Evolutionary conservation across 768 basidiomycete genomes (phyloP).

Genomic region (Tylopilus vinaceipallidus): DNA sequence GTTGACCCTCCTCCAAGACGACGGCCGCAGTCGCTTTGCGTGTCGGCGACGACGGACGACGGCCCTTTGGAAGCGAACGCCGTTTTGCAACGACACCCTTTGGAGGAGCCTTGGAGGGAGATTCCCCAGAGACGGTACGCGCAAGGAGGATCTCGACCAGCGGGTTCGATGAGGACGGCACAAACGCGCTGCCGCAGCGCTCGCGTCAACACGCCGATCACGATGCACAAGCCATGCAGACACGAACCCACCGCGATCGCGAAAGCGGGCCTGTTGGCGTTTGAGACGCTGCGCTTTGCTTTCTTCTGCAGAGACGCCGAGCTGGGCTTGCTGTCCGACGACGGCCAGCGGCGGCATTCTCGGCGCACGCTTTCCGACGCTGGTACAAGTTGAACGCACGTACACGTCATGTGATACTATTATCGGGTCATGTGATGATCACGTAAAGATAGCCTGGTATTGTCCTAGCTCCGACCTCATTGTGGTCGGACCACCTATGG

Average conservation of each 20-base stretch:
- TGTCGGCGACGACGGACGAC: neutral
- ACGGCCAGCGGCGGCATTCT: constrained; percentile 13
- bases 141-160: constrained; percentile 54
- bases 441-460: too few relatives aligned
- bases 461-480: too few relatives aligned
- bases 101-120: constrained; percentile 36
- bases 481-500: too few relatives aligned
- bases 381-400: too few relatives aligned
- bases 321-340: constrained; percentile 22
- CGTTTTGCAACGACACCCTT: constrained; percentile 5
- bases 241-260: constrained; percentile 65
- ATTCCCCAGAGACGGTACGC: constrained; percentile 45
- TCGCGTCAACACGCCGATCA: neutral
- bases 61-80: neutral
- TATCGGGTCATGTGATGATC: too few relatives aligned
- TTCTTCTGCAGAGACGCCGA: constrained; percentile 45
- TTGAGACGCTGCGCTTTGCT: constrained; percentile 60
- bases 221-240: neutral
- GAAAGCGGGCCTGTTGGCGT: constrained; percentile 63
- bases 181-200: constrained; percentile 44
- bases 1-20: neutral
- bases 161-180: constrained; percentile 47
- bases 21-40: neutral
- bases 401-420: too few relatives aligned
- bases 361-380: neutral